These are phyloP conservation scores for Vaccinium vitisidaea DNA, from an alignment of 148 eudicot species.

Conservation along the genomic window DNA sequence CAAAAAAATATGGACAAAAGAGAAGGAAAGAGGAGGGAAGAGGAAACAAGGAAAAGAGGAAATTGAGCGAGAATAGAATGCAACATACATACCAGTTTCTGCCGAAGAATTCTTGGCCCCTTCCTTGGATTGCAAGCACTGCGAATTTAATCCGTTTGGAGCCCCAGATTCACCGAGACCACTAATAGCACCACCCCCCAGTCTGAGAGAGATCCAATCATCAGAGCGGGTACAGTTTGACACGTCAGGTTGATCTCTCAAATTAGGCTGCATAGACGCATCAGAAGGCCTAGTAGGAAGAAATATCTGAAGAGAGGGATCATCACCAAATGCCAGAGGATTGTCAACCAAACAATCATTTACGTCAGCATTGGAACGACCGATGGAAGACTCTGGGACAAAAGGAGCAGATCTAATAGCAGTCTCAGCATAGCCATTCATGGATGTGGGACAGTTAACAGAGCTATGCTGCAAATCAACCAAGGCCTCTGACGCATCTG, in stretches of 20 bases:
- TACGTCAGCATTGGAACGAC: slow-evolving; percentile 47
- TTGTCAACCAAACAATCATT: slow-evolving; percentile 67
- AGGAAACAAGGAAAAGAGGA: neutral
- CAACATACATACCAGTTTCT: slow-evolving; percentile 53
- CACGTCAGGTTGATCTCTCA: slow-evolving; percentile 53
- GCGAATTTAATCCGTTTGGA: slow-evolving; percentile 39
- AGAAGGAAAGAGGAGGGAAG: neutral
- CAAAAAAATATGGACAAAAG: neutral
- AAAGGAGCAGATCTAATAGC: slow-evolving; percentile 46
- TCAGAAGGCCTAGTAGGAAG: slow-evolving; percentile 83
- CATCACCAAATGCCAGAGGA: slow-evolving; percentile 76
- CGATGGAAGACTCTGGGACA: slow-evolving; percentile 40
- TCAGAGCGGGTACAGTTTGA: slow-evolving; percentile 54
- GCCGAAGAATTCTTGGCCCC: slow-evolving; percentile 48
- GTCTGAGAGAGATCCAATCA: slow-evolving; percentile 93
- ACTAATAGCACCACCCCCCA: slow-evolving; percentile 66
- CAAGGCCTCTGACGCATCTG: slow-evolving; percentile 56
- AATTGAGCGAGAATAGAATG: neutral
- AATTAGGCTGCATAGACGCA: slow-evolving; percentile 40
- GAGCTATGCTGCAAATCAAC: slow-evolving; percentile 51
- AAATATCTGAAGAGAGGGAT: slow-evolving; percentile 91
- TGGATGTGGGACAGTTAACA: slow-evolving; percentile 46
- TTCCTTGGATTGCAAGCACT: slow-evolving; percentile 40
- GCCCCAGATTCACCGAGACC: slow-evolving; percentile 37
- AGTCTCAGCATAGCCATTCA: slow-evolving; percentile 58